phyloP scores from a whole-genome alignment of 2,329 filamentous ascomycete genomes.

The Aspergillus fumigatiaffinis region DNA sequence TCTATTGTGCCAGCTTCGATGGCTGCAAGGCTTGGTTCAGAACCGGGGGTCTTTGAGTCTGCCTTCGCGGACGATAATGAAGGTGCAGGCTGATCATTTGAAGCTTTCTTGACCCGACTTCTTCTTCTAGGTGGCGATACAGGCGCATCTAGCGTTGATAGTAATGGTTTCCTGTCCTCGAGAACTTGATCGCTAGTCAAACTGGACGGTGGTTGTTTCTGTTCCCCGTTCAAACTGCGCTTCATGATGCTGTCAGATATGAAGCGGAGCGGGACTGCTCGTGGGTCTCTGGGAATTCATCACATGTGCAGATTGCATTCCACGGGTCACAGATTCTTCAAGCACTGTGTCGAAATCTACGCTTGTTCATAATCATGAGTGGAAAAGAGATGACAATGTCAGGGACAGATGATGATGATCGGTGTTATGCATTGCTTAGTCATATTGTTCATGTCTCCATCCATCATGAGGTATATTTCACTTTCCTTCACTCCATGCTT shows the following conservation, averaged over 20 bases:
- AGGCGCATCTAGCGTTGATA: conserved; percentile 18
- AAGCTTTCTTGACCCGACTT: neutral
- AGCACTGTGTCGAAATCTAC: neutral
- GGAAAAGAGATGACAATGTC: neutral
- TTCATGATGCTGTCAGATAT: conserved; percentile 7
- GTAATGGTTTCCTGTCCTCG: neutral
- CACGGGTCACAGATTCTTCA: neutral
- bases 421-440: neutral
- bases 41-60: neutral
- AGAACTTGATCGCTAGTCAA: neutral
- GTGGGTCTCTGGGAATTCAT: neutral
- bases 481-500: no score
- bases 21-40: conserved; percentile 34
- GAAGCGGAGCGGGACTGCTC: neutral
- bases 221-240: conserved; percentile 2
- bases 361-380: neutral
- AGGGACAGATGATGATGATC: neutral
- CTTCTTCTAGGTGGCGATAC: conserved; percentile 27
- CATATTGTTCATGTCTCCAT: neutral
- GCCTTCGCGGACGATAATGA: neutral
- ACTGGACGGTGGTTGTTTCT: neutral
- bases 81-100: neutral
- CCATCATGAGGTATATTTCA: neutral
- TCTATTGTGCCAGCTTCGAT: conserved; percentile 50
- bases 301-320: neutral